phyloP scores from a whole-genome alignment of 2,329 filamentous ascomycete species.

The Ilyonectria destructans region DNA sequence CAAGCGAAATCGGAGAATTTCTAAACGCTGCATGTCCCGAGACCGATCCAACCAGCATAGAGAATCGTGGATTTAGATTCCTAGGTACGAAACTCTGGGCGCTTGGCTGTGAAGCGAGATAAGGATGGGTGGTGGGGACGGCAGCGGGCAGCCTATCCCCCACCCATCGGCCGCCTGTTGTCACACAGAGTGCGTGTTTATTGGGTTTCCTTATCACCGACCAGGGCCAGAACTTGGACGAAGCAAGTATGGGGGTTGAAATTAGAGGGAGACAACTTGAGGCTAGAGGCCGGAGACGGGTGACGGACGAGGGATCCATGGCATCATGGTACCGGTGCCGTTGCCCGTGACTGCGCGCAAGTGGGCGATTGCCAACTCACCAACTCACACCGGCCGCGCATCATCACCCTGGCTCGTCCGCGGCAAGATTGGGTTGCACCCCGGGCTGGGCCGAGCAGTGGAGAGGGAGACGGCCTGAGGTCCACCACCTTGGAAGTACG shows the following conservation, averaged over 20 bases:
- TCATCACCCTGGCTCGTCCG: constrained; percentile 29
- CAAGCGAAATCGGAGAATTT: constrained; percentile 22
- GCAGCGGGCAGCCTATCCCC: background rate
- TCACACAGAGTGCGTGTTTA: constrained; percentile 8
- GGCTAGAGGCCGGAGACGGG: constrained; percentile 7
- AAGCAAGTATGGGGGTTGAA: background rate
- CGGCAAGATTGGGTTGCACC: constrained; percentile 34
- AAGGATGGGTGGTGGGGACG: constrained; percentile 33
- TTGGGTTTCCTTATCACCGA: constrained; percentile 4
- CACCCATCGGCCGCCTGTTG: background rate
- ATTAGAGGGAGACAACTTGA: background rate
- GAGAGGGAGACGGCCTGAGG: constrained; percentile 29
- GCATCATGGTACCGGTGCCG: constrained; percentile 28
- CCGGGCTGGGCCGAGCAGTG: constrained; percentile 43
- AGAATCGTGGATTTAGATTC: constrained; percentile 11
- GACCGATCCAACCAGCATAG: constrained; percentile 13
- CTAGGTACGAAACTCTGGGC: background rate
- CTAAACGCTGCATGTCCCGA: constrained; percentile 12
- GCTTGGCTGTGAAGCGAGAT: constrained; percentile 35
- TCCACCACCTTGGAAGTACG: constrained; percentile 16
- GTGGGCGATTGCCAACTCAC: constrained; percentile 45
- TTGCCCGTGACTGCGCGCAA: constrained; percentile 16
- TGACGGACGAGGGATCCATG: background rate
- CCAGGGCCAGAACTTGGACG: background rate
- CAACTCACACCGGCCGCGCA: constrained; percentile 36